These are phyloP conservation scores for Boletus semigastroideus DNA, from an alignment of 1,284 basidiomycete genomes.

Conservation along the genomic window DNA sequence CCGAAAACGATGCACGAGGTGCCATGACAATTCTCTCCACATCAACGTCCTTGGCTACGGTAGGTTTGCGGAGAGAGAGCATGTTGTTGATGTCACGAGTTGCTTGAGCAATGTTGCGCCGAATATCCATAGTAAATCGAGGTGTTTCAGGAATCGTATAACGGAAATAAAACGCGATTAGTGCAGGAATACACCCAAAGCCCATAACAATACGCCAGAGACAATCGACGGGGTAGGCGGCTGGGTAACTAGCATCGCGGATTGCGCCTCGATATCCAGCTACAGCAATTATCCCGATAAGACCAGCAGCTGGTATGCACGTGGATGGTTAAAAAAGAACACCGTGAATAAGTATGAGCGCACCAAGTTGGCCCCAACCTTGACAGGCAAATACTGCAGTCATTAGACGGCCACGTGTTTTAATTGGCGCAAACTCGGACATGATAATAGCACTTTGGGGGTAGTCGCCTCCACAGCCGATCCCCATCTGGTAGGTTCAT, in stretches of 20 bases:
- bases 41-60: constrained; percentile 35
- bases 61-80: constrained; percentile 39
- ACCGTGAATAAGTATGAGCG: constrained; percentile 17
- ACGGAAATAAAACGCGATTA: constrained; percentile 51
- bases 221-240: constrained; percentile 36
- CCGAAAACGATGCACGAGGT: constrained; percentile 46
- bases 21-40: constrained; percentile 38
- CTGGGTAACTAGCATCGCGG: constrained; percentile 32
- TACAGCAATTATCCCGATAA: constrained; percentile 48
- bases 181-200: constrained; percentile 36
- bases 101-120: constrained; percentile 60
- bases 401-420: constrained; percentile 57
- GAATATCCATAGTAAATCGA: constrained; percentile 72
- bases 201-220: constrained; percentile 47
- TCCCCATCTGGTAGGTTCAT: constrained; percentile 21
- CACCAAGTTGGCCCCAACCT: constrained; percentile 56
- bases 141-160: constrained; percentile 59
- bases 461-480: constrained; percentile 52
- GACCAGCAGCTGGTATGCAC: constrained; percentile 30
- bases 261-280: constrained; percentile 18
- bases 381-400: constrained; percentile 54
- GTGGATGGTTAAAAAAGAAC: constrained; percentile 7
- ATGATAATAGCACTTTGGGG: constrained; percentile 48
- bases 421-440: constrained; percentile 64
- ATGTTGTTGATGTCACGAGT: constrained; percentile 51